Conservation (phyloP, 2,329 filamentous ascomycete species). For the Neoascochyta sp. region DNA sequence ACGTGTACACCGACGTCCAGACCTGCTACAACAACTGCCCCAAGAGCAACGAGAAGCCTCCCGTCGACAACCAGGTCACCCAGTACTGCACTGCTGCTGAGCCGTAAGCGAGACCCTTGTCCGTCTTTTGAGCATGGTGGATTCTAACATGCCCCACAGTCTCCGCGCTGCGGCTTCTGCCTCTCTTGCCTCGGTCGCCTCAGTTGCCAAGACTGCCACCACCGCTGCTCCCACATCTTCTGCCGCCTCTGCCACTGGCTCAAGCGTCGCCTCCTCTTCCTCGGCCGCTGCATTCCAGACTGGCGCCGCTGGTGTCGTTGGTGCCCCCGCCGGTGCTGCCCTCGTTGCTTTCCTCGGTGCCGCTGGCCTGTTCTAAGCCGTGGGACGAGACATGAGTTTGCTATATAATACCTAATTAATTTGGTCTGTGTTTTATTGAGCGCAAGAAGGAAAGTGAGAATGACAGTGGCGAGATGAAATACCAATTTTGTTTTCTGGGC, state of each 20-base stretch:
- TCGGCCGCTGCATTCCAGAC: constrained; percentile 17
- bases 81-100: constrained; percentile 43
- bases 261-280: constrained; percentile 7
- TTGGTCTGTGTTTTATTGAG: too few species aligned
- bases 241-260: constrained; percentile 5
- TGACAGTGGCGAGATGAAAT: too few species aligned
- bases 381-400: too few species aligned
- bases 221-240: constrained; percentile 7
- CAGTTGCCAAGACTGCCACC: constrained; percentile 18
- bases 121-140: background rate
- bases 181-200: constrained; percentile 14
- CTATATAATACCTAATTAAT: too few species aligned
- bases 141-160: background rate
- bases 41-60: constrained; percentile 38
- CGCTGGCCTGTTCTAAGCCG: constrained; percentile 18
- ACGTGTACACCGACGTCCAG: constrained; percentile 51
- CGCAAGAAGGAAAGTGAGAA: too few species aligned
- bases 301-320: constrained; percentile 10
- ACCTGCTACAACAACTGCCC: constrained; percentile 66
- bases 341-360: constrained; percentile 21
- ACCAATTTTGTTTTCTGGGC: too few species aligned
- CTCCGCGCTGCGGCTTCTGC: constrained; percentile 19
- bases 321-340: constrained; percentile 20
- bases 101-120: constrained; percentile 29
- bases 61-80: constrained; percentile 35